Percentiles rank a stretch among this genome's conserved stretches.
phyloP scores from a whole-genome alignment of 257 asterid species.

The Jacaranda copaia region DNA sequence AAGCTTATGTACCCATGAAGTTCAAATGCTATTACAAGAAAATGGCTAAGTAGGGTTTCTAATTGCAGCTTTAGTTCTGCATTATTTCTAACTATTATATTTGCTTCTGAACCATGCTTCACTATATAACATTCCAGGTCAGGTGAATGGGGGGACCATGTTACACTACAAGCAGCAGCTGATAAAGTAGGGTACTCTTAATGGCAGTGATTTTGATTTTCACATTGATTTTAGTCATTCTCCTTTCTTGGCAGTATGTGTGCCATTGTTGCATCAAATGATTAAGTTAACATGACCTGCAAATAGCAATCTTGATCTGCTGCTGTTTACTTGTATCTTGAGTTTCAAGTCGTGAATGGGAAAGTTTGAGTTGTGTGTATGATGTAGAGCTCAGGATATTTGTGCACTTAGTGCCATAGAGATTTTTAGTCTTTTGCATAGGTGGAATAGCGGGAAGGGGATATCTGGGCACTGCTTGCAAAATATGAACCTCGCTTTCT shows the following conservation, averaged over 20 bases:
- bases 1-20: conserved; percentile 77
- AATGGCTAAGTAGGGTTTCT: conserved; percentile 69
- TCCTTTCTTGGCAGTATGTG: conserved; percentile 19
- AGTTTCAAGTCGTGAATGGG: background rate
- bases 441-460: background rate
- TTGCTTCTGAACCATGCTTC: conserved; percentile 30
- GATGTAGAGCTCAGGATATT: conserved; percentile 7
- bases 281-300: conserved; percentile 1
- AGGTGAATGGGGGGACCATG: conserved; percentile 83
- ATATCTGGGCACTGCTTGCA: conserved; percentile 17
- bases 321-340: conserved; percentile 22
- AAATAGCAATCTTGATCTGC: conserved; percentile 19
- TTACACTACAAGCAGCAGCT: conserved; percentile 79
- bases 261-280: conserved; percentile 5
- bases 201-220: conserved; percentile 29
- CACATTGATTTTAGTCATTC: background rate
- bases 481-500: conserved; percentile 2
- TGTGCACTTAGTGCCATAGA: conserved; percentile 8
- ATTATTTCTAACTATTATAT: conserved; percentile 22
- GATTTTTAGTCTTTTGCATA: background rate
- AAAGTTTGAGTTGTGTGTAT: background rate
- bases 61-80: conserved; percentile 23
- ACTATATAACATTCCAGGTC: conserved; percentile 46
- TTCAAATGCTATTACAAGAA: conserved; percentile 70
- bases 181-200: conserved; percentile 57